A percentile compares a stretch with the other conserved stretches of the same genome.
Evolutionary conservation across 208 protist genomes (phyloP).

Genomic region (Leishmania gerbilli): DNA sequence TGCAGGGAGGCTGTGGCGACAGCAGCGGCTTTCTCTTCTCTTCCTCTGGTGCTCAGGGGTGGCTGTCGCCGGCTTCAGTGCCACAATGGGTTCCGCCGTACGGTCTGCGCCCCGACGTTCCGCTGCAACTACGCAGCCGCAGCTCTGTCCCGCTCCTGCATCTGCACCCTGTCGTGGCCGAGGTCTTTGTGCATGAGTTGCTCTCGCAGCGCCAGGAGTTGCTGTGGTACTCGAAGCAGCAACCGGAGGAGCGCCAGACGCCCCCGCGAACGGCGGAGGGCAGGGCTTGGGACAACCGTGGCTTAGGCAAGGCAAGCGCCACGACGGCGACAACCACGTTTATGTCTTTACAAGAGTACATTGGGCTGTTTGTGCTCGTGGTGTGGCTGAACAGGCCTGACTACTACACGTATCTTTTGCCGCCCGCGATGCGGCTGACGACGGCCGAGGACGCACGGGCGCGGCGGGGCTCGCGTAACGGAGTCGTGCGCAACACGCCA

Average conservation of each 20-base stretch:
- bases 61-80: constrained; percentile 11
- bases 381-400: constrained; percentile 47
- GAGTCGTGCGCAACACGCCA: neutral
- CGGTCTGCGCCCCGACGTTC: constrained; percentile 40
- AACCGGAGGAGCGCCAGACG: constrained; percentile 9
- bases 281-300: neutral
- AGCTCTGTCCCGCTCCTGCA: constrained; percentile 34
- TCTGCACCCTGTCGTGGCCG: constrained; percentile 65
- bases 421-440: constrained; percentile 4
- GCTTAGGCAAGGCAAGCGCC: neutral
- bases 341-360: constrained; percentile 43
- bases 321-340: neutral
- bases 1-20: neutral
- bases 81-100: constrained; percentile 43
- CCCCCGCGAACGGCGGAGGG: neutral
- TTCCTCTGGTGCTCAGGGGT: neutral
- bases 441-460: constrained; percentile 8
- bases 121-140: constrained; percentile 52
- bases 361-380: constrained; percentile 53
- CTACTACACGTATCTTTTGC: constrained; percentile 34
- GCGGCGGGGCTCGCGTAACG: constrained; percentile 5
- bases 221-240: constrained; percentile 23
- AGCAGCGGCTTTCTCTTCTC: neutral
- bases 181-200: constrained; percentile 65
- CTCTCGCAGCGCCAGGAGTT: constrained; percentile 54